Conservation (phyloP, 441 rosid genomes). For the Theobroma grandiflorum region DNA sequence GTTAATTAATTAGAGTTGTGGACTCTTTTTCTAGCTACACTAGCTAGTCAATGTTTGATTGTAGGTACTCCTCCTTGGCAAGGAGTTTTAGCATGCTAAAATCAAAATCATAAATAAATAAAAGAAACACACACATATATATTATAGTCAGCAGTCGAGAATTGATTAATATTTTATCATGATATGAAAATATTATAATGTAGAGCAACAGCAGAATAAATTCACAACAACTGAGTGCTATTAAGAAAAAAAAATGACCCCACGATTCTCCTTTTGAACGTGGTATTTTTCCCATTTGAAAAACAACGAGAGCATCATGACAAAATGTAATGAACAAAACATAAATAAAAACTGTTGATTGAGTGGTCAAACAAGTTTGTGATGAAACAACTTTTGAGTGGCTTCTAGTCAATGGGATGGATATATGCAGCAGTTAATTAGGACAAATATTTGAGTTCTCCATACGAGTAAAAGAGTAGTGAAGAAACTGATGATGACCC, state of each 20-base stretch:
- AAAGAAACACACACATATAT: too few species aligned
- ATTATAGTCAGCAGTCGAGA: too few species aligned
- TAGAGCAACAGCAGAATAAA: background rate
- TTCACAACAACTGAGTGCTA: background rate
- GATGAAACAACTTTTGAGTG: background rate
- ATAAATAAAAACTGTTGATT: background rate
- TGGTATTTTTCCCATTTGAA: background rate
- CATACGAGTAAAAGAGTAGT: background rate
- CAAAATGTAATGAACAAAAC: background rate
- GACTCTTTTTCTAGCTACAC: too few species aligned
- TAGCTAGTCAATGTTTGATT: too few species aligned
- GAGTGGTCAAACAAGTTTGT: background rate
- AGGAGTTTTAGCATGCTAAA: too few species aligned
- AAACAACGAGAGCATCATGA: background rate
- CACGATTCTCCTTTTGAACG: background rate
- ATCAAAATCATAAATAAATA: too few species aligned
- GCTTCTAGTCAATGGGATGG: background rate
- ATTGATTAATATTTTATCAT: too few species aligned
- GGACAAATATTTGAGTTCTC: background rate
- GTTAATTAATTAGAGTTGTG: too few species aligned
- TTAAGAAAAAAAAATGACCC: background rate
- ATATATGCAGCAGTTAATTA: background rate
- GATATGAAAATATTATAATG: too few species aligned
- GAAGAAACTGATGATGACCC: constrained; percentile 16
- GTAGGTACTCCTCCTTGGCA: too few species aligned